Base-by-base conservation (phyloP, 257 asterid species). In the Coffea eugenioides region DNA sequence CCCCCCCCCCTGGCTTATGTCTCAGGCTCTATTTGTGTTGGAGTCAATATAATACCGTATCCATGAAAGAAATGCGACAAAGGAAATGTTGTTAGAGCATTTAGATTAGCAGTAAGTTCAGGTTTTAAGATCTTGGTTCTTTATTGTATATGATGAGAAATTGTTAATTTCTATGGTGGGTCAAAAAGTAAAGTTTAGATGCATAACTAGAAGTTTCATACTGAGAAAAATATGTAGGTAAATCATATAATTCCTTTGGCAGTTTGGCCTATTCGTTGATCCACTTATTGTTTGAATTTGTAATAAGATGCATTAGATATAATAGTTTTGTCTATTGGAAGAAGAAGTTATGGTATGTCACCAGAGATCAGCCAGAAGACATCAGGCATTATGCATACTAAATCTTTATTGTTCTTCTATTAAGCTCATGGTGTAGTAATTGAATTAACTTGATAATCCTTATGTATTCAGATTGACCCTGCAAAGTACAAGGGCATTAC, bases 401-500 rank as follows among this genome's bases (percentile, higher is more conserved):
- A 20, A 18, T 56, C 0, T 25, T 66, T 25, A 13, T 67, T 6
- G 13, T 31, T 39, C 2, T 34, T 66, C 20, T 27, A 15, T 66
- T 1, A 46, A 48, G 6, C 3, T 46, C 27, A 65, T 27, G 62
- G 31, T 57, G 67, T 6, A 52, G 36, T 11, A 56, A 45, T 70
- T 31, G n/a, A 69, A 41, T 0, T 25, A 21, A 59, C 23, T 18
- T 73, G 51, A 49, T 72, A 62, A 72, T 11, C 20, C 48, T 73
- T 74, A 59, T n/a, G 10, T 15, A 49, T 77, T 78, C 92, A 94
- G 97, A 94, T 92, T 75, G 90, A 94, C 77, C 92, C 98, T 54
- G 81, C 87, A 77, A 94, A 90, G 87, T 94, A 92, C 91, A 92
- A 87, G 88, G 90, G 88, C 87, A 80, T 88, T 31, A 57, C 87